phyloP scores from a whole-genome alignment of 1,284 basidiomycete genomes.

The Malassezia arunalokei region DNA sequence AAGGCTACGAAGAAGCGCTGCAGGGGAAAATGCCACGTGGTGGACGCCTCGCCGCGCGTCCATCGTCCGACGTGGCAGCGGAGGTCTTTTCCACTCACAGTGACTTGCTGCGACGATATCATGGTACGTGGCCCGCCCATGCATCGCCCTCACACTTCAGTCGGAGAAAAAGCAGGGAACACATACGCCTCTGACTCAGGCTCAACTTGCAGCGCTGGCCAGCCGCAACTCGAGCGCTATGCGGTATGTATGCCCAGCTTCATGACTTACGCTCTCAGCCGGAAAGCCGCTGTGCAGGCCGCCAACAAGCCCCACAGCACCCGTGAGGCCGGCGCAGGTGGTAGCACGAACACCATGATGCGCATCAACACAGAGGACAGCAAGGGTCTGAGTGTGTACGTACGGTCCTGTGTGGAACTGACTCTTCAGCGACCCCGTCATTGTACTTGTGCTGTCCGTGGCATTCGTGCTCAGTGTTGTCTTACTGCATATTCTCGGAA shows the following conservation, averaged over 20 bases:
- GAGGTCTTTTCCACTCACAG: too few species aligned
- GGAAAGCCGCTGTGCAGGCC: conserved; percentile 56
- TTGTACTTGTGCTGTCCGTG: conserved; percentile 88
- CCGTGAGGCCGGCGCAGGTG: conserved; percentile 85
- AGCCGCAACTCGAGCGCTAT: conserved; percentile 17
- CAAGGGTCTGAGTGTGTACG: conserved; percentile 87
- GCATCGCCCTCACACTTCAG: neutral
- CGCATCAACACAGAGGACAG: conserved; percentile 91
- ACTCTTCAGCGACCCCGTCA: conserved; percentile 73
- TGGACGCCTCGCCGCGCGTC: neutral
- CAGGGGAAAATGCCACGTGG: neutral
- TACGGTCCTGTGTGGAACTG: conserved; percentile 29
- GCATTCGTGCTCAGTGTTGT: conserved; percentile 98
- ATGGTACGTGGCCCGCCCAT: conserved; percentile 5
- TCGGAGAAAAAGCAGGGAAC: conserved; percentile 3
- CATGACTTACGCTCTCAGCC: neutral
- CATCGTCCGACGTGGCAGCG: neutral
- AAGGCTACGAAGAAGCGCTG: neutral
- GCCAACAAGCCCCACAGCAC: conserved; percentile 71
- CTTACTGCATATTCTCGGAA: conserved; percentile 94
- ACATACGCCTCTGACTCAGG: conserved; percentile 12
- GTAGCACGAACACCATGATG: conserved; percentile 93
- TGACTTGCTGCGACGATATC: neutral
- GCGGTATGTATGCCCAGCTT: conserved; percentile 9
- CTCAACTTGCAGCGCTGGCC: conserved; percentile 16